Evolutionary conservation across 441 rosid species (phyloP), one percentile per base, ranked within the genome.

Genomic region (Pelargonium cotyledonis): DNA sequence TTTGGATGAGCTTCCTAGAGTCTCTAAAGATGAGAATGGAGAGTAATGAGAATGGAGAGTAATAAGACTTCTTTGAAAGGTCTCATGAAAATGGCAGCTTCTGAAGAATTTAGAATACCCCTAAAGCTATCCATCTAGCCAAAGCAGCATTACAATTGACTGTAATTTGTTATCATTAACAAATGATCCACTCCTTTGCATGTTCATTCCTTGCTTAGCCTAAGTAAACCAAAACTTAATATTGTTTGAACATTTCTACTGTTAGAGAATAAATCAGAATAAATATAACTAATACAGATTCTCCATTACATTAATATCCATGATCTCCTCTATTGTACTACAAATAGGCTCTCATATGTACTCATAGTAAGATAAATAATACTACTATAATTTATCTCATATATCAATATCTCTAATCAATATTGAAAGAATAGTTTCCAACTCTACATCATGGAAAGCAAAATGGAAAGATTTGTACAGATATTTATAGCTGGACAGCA

Each of bases 181-280:
- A 19, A 10, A 57, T 16, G 29, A 35, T 31, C 53, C 60, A 47
- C 12, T 2, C 44, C 69, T 46, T 46, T 14, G 16, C 21, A 47
- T 47, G 49, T 66, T 23, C 44, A 64, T 31, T 38, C 29, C 63
- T 53, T 53, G 35, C 61, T 51, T 43, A 26, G 61, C 12, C 47
- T 43, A 43, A 43, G 47, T 43, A 43, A 43, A 43, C 47, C 12
- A 8, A 43, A 43, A 43, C 47, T 1, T 43, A 43, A 43, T 43
- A 43, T 43, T 43, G 47, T 43, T 43, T 43, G 47, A 43, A 43
- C 47, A 43, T 43, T 43, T 43, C 47, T 43, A 9, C 11, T 43
- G 47, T 43, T 10, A 43, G 47, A 43, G 47, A 43, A 43, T 43
- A 9, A 43, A 43, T 43, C 47, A 43, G 47, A 43, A 43, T 43